Base-by-base conservation (phyloP, 2,329 filamentous ascomycete genomes). In the Ophiostoma perfectum region DNA sequence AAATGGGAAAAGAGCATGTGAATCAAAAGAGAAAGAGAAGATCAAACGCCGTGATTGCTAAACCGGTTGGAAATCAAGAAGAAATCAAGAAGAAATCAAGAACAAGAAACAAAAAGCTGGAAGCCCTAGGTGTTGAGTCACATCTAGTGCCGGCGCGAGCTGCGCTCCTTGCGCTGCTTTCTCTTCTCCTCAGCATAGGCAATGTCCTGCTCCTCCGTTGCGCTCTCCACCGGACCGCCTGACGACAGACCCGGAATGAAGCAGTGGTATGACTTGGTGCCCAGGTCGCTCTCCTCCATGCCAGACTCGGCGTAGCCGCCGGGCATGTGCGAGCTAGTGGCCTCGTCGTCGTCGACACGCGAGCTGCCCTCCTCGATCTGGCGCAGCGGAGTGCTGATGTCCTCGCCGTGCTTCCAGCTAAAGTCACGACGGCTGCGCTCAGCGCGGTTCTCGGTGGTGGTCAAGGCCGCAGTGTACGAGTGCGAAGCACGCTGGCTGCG, bases 181-280 rank as follows among this genome's bases (percentile, higher is more conserved):
- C 81, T 73, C 75, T 78, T 79, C 75, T 82, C 80, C 71, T 82
- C 69, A n/a, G 76, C 74, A 66, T 81, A 80, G 41, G 74, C 72
- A 63, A 72, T 72, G 62, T 81, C 80, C 64, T 74, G 76, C 12
- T 75, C 71, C 45, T 74, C 74, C 2, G 73, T 73, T 11, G 71
- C 68, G 55, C 67, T 66, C 72, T 70, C 76, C 70, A 73, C 77
- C 66, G 77, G 72, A 66, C 64, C 71, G 52, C 66, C 60, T 5
- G 66, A 49, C 72, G 79, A 79, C 72, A 85, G 74, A 71, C 84
- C 84, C 2, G 85, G 84, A 75, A 86, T 83, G 49, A 81, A 77
- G 72, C 86, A 83, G 72, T 79, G 80, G 74, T 87, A 86, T 49
- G 83, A 81, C 80, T 86, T 86, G 72, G 83, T 86, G 42, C 85